Base-by-base conservation (phyloP, 2,329 filamentous ascomycete species). In the Aspergillus alliaceus region DNA sequence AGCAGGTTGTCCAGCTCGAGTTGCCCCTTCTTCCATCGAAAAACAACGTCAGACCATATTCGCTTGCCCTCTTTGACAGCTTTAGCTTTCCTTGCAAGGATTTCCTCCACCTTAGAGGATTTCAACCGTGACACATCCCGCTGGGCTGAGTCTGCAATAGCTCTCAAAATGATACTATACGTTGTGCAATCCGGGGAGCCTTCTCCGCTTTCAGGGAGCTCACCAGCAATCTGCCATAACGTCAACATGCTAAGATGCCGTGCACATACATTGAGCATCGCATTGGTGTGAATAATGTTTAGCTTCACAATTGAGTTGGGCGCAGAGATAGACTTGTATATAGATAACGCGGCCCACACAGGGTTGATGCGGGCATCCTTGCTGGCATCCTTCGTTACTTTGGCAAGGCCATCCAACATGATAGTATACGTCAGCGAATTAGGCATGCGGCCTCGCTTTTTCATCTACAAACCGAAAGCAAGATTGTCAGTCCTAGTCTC, bases 361-460 rank as follows among this genome's bases (percentile, higher is more conserved):
- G 86, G 86, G 29, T 84, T 72, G 42, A 82, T 78, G 0, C 81
- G 75, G 57, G 56, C 11, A n/a, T 56, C 54, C 44, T 88, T 78
- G 0, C 81, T 75, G 57, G 56, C 11, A n/a, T 56, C 54, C 44
- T 88, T 82, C 1, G 82, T 70, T 15, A 87, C 85, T 40, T 80
- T 75, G 39, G 87, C 83, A 54, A 93, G 85, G 29, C 92, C 93
- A 51, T 85, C 82, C 64, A 99, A 86, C 57, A 98, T 84, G 57
- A 90, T 87, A 18, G 90, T 95, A 70, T 90, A 97, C 0, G 95
- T 97, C 66, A 88, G 84, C 3, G 86, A 83, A 70, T 93, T 93
- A 1, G 95, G 93, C 25, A 84, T 80, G 66, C 96, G 89, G 5
- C 82, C 88, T 59, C 92, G 84, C 77, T 98, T 98, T 78, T 98